phyloP scores from a whole-genome alignment of 441 rosid genomes.

The Populus trichocarpa region DNA sequence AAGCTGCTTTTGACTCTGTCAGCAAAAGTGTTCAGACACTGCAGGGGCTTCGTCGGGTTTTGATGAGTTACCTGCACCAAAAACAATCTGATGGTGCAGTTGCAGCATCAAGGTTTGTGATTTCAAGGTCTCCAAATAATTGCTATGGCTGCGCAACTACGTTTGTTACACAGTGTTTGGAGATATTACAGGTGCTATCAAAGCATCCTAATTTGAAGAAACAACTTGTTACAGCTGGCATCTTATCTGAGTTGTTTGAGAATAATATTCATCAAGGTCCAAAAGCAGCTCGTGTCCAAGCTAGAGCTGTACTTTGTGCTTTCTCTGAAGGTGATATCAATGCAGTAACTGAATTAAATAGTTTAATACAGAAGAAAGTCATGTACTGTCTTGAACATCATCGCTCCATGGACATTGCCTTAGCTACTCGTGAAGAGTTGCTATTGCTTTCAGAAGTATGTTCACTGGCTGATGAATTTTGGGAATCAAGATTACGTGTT shows the following conservation, averaged over 20 bases:
- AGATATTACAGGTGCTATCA: slow-evolving; percentile 85
- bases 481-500: slow-evolving; percentile 98
- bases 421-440: slow-evolving; percentile 96
- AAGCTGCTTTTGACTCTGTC: too few relatives aligned
- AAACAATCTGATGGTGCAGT: slow-evolving; percentile 70
- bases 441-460: slow-evolving; percentile 98
- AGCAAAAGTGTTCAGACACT: slow-evolving; percentile 73
- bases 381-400: slow-evolving; percentile 99
- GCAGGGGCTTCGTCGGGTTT: slow-evolving; percentile 97
- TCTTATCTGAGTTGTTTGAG: slow-evolving; percentile 91
- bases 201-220: slow-evolving; percentile 82
- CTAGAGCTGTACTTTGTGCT: slow-evolving; percentile 95
- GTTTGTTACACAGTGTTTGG: slow-evolving; percentile 98
- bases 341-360: slow-evolving; percentile 93
- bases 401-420: slow-evolving; percentile 98
- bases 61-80: slow-evolving; percentile 98
- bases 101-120: slow-evolving; percentile 78
- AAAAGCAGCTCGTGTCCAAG: slow-evolving; percentile 89
- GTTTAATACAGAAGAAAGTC: slow-evolving; percentile 94
- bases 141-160: slow-evolving; percentile 99
- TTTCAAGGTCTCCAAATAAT: slow-evolving; percentile 92
- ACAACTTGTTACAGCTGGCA: slow-evolving; percentile 94
- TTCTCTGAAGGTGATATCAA: slow-evolving; percentile 92
- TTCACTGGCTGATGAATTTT: slow-evolving; percentile 95
- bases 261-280: slow-evolving; percentile 99